Evolutionary conservation across 306 rosid species (phyloP).

Genomic region (Sicyos edulis): DNA sequence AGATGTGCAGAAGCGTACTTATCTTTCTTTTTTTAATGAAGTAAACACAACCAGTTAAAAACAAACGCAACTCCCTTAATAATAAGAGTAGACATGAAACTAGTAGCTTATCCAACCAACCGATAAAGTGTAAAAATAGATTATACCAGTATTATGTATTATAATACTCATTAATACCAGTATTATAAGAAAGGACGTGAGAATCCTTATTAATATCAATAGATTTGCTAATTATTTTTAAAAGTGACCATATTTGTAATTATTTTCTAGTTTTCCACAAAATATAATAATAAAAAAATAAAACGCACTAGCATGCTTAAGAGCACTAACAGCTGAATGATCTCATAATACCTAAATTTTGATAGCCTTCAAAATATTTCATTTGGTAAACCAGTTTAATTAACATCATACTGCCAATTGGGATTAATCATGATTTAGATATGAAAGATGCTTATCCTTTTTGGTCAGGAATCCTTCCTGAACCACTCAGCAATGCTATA

Average conservation of each 20-base stretch:
- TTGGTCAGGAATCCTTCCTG: not conserved
- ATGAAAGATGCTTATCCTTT: not conserved
- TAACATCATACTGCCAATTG: not conserved
- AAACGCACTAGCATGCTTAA: not conserved
- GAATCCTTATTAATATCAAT: too few species aligned
- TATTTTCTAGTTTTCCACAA: too few species aligned
- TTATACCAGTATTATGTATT: too few species aligned
- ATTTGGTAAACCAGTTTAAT: not conserved
- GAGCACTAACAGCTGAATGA: not conserved
- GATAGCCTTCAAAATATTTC: not conserved
- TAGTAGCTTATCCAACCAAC: not conserved
- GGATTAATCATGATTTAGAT: conserved; percentile 4
- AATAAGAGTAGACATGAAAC: conserved; percentile 9
- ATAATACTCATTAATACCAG: too few species aligned
- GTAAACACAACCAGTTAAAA: not conserved
- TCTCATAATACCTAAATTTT: not conserved
- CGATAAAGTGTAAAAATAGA: not conserved
- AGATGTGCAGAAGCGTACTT: not conserved
- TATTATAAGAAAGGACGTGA: too few species aligned
- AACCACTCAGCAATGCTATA: not conserved
- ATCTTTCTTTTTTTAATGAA: not conserved
- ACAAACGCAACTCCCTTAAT: not conserved
- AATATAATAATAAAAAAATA: too few species aligned
- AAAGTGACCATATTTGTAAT: too few species aligned
- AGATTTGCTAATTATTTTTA: too few species aligned